phyloP scores from a whole-genome alignment of 2,329 filamentous ascomycete species.

The Exophiala mesophila region DNA sequence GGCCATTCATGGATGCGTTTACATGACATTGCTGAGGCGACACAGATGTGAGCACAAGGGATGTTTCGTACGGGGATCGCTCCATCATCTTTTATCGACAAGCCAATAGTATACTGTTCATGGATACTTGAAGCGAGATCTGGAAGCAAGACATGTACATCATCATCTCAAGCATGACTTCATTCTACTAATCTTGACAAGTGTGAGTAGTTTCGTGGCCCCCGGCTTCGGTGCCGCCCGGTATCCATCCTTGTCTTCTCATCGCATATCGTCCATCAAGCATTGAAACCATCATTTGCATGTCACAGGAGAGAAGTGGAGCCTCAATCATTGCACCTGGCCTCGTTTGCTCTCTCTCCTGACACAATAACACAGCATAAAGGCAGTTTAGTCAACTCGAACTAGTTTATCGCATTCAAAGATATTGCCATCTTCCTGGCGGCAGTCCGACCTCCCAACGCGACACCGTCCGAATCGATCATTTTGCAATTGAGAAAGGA shows the following conservation, averaged over 20 bases:
- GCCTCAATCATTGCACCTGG: conserved; percentile 6
- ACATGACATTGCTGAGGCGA: too few relatives aligned
- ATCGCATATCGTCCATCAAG: conserved; percentile 12
- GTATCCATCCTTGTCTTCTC: conserved; percentile 7
- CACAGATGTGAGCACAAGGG: too few relatives aligned
- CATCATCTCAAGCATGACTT: conserved; percentile 1
- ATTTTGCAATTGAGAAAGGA: not conserved
- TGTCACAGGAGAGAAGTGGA: conserved; percentile 13
- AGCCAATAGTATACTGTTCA: too few relatives aligned
- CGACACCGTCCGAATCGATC: not conserved
- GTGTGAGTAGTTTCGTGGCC: conserved; percentile 9
- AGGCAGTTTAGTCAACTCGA: conserved; percentile 5
- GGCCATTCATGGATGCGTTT: too few relatives aligned
- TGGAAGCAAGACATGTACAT: not conserved
- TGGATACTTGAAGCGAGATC: too few relatives aligned
- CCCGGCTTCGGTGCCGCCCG: not conserved
- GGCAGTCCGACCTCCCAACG: conserved; percentile 6
- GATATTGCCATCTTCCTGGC: conserved; percentile 8
- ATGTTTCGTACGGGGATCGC: too few relatives aligned
- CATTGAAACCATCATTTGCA: conserved; percentile 14
- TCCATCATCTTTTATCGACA: too few relatives aligned
- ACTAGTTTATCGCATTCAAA: conserved; percentile 17
- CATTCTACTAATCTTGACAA: conserved; percentile 18
- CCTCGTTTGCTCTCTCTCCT: conserved; percentile 1
- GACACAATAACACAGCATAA: conserved; percentile 14